phyloP scores from a whole-genome alignment of 768 basidiomycete species.

The Aureoboletus auriporus region DNA sequence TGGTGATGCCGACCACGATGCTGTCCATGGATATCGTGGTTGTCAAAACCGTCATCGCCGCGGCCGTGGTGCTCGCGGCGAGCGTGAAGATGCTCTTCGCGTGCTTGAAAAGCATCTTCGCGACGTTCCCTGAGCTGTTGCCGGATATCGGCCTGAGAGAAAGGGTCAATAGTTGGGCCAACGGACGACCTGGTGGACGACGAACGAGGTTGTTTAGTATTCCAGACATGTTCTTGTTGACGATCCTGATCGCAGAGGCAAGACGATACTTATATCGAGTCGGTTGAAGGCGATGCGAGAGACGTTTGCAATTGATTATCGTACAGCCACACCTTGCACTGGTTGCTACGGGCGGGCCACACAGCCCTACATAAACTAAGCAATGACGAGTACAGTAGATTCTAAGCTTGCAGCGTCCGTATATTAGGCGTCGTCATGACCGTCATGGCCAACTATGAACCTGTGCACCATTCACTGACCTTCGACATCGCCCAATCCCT shows the following conservation, averaged over 20 bases:
- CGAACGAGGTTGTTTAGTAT: conserved; percentile 1
- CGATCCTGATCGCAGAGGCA: neutral
- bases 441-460: neutral
- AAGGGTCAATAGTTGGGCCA: neutral
- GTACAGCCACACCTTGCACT: neutral
- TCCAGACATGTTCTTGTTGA: conserved; percentile 11
- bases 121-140: conserved; percentile 10
- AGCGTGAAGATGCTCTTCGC: conserved; percentile 8
- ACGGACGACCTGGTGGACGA: neutral
- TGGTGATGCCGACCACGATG: neutral
- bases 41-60: neutral
- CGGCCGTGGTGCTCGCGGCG: conserved; percentile 5
- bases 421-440: no score
- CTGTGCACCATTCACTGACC: conserved; percentile 7
- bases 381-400: no score
- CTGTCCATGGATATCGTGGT: neutral
- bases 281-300: no score
- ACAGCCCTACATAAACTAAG: no score
- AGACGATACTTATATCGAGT: no score
- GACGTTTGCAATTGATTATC: neutral
- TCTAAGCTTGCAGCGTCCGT: no score
- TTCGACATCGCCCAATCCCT: conserved; percentile 60
- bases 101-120: conserved; percentile 8
- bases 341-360: no score
- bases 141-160: conserved; percentile 1